Conservation (phyloP, 768 basidiomycete species). For the Boletellus ananas region DNA sequence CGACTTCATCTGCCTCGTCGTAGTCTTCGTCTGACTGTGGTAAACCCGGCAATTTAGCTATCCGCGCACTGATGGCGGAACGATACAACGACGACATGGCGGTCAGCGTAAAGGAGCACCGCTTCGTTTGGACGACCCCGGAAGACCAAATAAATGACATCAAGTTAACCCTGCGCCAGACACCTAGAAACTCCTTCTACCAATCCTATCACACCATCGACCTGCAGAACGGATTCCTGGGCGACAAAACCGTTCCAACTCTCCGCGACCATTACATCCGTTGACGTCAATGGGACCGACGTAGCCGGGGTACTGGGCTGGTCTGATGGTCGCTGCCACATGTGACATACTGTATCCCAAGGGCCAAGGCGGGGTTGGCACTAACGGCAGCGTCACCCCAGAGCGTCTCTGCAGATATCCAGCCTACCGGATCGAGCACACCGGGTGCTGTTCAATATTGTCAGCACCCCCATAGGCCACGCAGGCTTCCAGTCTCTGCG, state of each 20-base stretch:
- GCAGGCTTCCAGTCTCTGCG: neutral
- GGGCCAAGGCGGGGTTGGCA: neutral
- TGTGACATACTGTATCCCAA: neutral
- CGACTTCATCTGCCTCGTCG: constrained; percentile 47
- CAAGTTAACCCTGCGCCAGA: neutral
- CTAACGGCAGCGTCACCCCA: neutral
- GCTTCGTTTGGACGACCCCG: neutral
- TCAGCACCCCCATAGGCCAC: neutral
- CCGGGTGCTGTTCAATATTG: neutral
- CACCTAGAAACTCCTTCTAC: too few relatives aligned
- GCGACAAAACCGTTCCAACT: too few relatives aligned
- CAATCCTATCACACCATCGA: too few relatives aligned
- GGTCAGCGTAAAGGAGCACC: neutral
- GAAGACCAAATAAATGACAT: constrained; percentile 6
- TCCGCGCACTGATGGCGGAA: constrained; percentile 70
- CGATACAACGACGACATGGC: constrained; percentile 71
- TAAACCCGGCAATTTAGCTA: constrained; percentile 69
- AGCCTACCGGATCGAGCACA: neutral
- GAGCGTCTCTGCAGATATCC: neutral
- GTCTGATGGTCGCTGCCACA: neutral
- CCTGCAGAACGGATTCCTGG: too few relatives aligned
- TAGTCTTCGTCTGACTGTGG: constrained; percentile 38
- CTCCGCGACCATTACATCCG: too few relatives aligned
- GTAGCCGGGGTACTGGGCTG: too few relatives aligned
- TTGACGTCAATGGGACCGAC: too few relatives aligned